These are phyloP conservation scores for Albatrellus ellisii DNA, from an alignment of 768 basidiomycete species.

Conservation along the genomic window DNA sequence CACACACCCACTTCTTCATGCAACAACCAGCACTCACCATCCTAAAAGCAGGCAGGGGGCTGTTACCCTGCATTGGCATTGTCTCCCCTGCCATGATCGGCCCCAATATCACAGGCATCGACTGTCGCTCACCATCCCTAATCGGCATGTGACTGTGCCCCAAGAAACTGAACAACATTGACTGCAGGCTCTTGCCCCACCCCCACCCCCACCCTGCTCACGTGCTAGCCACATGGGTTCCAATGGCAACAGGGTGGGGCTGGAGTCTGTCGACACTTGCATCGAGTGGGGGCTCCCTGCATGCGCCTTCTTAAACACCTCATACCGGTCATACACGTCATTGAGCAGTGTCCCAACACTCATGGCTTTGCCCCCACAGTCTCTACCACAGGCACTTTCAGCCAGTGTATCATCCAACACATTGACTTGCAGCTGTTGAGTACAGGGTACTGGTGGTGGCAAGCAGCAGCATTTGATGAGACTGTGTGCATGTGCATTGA, in stretches of 20 bases:
- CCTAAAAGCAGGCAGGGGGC: conserved; percentile 44
- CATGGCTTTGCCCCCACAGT: too few relatives aligned
- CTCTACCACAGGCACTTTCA: too few relatives aligned
- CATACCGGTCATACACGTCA: conserved; percentile 85
- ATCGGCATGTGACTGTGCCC: conserved; percentile 45
- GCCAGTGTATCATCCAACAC: too few relatives aligned
- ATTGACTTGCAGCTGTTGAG: too few relatives aligned
- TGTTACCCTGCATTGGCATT: conserved; percentile 29
- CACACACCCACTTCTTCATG: background rate
- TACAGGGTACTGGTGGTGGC: too few relatives aligned
- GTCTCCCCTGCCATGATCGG: conserved; percentile 37
- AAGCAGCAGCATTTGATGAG: too few relatives aligned
- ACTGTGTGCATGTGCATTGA: too few relatives aligned
- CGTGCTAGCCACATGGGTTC: background rate
- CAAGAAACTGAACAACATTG: conserved; percentile 30
- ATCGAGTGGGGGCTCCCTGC: conserved; percentile 41
- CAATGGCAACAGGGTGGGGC: conserved; percentile 1
- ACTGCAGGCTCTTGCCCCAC: conserved; percentile 16
- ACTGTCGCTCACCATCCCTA: conserved; percentile 32
- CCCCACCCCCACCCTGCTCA: conserved; percentile 21
- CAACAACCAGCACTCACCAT: conserved; percentile 29
- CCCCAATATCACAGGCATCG: conserved; percentile 47
- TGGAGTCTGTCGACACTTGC: conserved; percentile 40
- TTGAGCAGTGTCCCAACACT: conserved; percentile 43
- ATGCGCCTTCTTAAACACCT: conserved; percentile 56